Conservation (phyloP, 768 basidiomycete species). For the Gautieria morchelliformis region DNA sequence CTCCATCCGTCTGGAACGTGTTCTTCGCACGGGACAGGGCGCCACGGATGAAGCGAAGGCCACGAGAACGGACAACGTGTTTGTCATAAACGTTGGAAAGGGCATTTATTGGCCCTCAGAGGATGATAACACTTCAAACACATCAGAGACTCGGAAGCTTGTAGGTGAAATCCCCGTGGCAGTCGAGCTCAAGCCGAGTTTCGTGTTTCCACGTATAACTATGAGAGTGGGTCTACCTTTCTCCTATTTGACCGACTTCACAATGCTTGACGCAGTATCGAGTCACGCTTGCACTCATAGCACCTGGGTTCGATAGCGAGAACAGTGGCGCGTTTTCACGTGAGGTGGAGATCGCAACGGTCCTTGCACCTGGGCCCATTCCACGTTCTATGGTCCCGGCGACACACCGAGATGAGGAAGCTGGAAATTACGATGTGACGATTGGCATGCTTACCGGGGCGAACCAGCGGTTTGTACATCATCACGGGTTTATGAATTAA, state of each 20-base stretch:
- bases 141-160: constrained; percentile 26
- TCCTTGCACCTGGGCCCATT: constrained; percentile 19
- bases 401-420: constrained; percentile 24
- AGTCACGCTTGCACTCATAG: constrained; percentile 3
- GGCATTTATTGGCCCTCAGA: constrained; percentile 42
- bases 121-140: constrained; percentile 19
- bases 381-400: constrained; percentile 33
- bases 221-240: constrained; percentile 30
- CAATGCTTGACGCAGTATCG: neutral
- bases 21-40: constrained; percentile 38
- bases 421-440: constrained; percentile 32
- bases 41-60: constrained; percentile 29
- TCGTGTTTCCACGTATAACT: constrained; percentile 36
- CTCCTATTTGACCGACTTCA: neutral
- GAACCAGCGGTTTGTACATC: constrained; percentile 38
- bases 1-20: constrained; percentile 34
- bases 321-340: constrained; percentile 21
- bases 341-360: constrained; percentile 3
- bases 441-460: constrained; percentile 46
- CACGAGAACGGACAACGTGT: constrained; percentile 37
- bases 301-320: constrained; percentile 16
- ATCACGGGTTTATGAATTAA: neutral
- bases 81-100: constrained; percentile 30
- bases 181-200: constrained; percentile 32
- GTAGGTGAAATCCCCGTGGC: constrained; percentile 45